Evolutionary conservation across 805 yeast genomes (phyloP).

Genomic region (Millerozyma miso): DNA sequence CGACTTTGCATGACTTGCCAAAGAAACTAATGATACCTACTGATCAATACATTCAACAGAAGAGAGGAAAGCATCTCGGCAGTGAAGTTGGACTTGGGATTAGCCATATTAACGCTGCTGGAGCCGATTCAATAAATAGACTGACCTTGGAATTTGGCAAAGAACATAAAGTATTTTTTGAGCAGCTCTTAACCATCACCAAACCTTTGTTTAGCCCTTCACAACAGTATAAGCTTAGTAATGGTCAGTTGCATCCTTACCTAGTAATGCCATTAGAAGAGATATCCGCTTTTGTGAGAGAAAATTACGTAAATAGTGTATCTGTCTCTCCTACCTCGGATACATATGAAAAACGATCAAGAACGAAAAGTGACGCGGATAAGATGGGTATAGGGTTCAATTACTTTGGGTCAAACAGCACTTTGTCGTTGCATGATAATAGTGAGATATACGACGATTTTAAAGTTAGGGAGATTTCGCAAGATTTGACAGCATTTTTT

Average conservation of each 20-base stretch:
- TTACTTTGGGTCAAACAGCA: constrained; percentile 10
- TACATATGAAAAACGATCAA: background rate
- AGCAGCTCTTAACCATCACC: constrained; percentile 14
- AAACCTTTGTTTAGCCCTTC: constrained; percentile 24
- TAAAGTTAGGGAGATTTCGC: constrained; percentile 24
- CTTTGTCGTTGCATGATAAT: constrained; percentile 7
- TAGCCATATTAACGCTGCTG: constrained; percentile 6
- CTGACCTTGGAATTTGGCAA: constrained; percentile 18
- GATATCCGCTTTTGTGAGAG: constrained; percentile 18
- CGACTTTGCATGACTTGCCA: constrained; percentile 21
- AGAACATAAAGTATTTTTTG: constrained; percentile 14
- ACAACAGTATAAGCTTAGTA: constrained; percentile 16
- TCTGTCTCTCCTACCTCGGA: background rate
- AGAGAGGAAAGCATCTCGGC: constrained; percentile 12
- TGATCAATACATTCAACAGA: constrained; percentile 28
- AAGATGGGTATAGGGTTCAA: constrained; percentile 4
- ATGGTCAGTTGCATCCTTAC: constrained; percentile 19
- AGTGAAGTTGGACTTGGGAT: constrained; percentile 20
- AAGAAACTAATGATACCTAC: constrained; percentile 30
- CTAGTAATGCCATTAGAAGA: constrained; percentile 28
- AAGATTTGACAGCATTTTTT: constrained; percentile 24
- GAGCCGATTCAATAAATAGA: constrained; percentile 9
- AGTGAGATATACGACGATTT: constrained; percentile 19
- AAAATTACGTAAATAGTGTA: constrained; percentile 10
- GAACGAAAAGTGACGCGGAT: constrained; percentile 1